These are phyloP conservation scores for Selaginella tamariscina DNA, from an alignment of 75 land plant species.

Conservation along the genomic window DNA sequence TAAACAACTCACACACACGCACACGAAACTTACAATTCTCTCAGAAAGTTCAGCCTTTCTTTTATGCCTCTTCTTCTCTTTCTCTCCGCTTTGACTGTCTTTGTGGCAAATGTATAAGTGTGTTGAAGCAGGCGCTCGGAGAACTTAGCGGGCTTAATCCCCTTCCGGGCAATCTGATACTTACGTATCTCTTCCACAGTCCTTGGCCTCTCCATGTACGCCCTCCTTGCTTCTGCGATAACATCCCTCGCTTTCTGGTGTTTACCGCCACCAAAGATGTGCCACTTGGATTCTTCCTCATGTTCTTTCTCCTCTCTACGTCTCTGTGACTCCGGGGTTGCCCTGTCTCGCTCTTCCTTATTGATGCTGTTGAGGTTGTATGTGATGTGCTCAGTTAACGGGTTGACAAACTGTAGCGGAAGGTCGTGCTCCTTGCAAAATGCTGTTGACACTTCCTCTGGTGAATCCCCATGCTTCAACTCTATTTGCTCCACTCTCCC, in stretches of 20 bases:
- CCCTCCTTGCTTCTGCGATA: background rate
- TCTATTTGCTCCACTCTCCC: background rate
- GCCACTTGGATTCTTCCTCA: no score
- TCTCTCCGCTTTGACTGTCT: background rate
- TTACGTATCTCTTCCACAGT: background rate
- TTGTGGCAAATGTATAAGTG: background rate
- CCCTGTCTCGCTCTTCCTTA: no score
- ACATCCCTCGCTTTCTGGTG: no score
- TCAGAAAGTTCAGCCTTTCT: background rate
- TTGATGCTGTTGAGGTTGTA: constrained; percentile 6
- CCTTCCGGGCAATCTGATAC: background rate
- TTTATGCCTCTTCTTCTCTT: background rate
- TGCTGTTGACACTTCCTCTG: constrained; percentile 4
- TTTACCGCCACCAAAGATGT: no score
- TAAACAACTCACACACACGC: no score
- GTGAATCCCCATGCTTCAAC: background rate
- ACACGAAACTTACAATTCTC: background rate
- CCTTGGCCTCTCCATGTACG: background rate
- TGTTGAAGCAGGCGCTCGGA: background rate
- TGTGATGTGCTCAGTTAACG: constrained; percentile 6
- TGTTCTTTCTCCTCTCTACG: no score
- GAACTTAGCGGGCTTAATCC: background rate
- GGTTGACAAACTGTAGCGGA: background rate
- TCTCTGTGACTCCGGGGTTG: no score
- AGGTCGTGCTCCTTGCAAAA: constrained; percentile 9